phyloP scores from a whole-genome alignment of 75 land plant genomes.

The Gnetum montanum region DNA sequence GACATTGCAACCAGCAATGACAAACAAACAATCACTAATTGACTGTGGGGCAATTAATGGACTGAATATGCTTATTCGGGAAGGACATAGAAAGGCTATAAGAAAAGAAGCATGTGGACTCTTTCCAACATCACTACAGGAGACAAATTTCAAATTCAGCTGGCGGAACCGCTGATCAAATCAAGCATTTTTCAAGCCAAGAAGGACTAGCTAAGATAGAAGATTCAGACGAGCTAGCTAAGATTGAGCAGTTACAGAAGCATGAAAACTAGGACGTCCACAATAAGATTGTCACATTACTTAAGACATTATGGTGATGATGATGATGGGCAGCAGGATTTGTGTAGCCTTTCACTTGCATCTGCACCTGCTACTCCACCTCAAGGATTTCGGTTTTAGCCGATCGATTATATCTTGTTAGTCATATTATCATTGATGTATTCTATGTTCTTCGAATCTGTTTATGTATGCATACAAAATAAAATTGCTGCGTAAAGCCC shows the following conservation, averaged over 20 bases:
- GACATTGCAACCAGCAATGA: too few relatives aligned
- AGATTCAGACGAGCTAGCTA: constrained; percentile 32
- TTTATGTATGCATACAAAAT: too few relatives aligned
- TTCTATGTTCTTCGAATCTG: too few relatives aligned
- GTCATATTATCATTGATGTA: too few relatives aligned
- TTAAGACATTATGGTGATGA: constrained; percentile 25
- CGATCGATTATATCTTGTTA: too few relatives aligned
- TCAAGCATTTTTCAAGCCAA: constrained; percentile 44
- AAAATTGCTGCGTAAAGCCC: too few relatives aligned
- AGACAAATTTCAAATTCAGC: constrained; percentile 40
- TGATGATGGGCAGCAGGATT: background rate
- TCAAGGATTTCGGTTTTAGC: too few relatives aligned
- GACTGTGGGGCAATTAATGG: too few relatives aligned
- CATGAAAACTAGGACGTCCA: constrained; percentile 27
- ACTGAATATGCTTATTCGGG: too few relatives aligned
- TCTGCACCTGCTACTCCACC: too few relatives aligned
- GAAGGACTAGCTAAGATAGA: constrained; percentile 49
- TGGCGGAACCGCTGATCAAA: constrained; percentile 43
- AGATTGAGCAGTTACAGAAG: constrained; percentile 35
- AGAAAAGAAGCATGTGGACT: constrained; percentile 40
- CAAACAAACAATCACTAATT: too few relatives aligned
- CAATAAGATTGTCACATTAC: constrained; percentile 22
- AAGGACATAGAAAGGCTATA: constrained; percentile 24
- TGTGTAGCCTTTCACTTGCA: too few relatives aligned
- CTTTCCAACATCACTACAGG: constrained; percentile 37